Evolutionary conservation across 2,329 filamentous ascomycete genomes (phyloP).

Genomic region (Falciphora oryzae): DNA sequence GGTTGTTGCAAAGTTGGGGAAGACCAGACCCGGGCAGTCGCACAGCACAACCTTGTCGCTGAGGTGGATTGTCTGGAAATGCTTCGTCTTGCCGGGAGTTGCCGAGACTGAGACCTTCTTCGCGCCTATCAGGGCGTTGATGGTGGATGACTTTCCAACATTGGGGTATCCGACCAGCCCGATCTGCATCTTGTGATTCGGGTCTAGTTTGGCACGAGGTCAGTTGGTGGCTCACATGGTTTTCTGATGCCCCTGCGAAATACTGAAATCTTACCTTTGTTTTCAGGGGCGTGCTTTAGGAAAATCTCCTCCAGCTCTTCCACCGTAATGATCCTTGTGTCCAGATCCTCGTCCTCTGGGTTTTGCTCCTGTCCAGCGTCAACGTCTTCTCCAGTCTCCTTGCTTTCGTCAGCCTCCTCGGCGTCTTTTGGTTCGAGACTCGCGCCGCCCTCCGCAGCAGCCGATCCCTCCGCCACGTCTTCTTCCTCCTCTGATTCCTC

Average conservation of each 20-base stretch:
- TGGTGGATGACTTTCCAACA: constrained; percentile 97
- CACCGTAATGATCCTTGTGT: constrained; percentile 80
- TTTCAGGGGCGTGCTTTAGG: constrained; percentile 59
- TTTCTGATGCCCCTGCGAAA: neutral
- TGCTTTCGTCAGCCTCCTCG: constrained; percentile 10
- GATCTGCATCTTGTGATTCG: constrained; percentile 69
- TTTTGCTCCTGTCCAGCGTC: constrained; percentile 24
- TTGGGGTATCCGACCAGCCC: constrained; percentile 97
- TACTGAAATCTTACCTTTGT: constrained; percentile 37
- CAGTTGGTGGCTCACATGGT: neutral
- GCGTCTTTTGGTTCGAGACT: constrained; percentile 28
- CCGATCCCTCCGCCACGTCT: constrained; percentile 24
- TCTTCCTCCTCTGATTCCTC: constrained; percentile 30
- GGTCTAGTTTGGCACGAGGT: constrained; percentile 25
- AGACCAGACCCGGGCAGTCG: constrained; percentile 97
- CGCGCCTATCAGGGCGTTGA: constrained; percentile 95
- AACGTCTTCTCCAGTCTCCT: constrained; percentile 30
- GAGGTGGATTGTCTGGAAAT: constrained; percentile 97
- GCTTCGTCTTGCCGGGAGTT: constrained; percentile 97
- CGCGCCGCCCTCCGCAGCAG: constrained; percentile 19
- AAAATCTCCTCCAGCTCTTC: constrained; percentile 91
- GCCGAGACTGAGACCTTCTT: constrained; percentile 98
- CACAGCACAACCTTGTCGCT: constrained; percentile 86
- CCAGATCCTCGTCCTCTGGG: constrained; percentile 41
- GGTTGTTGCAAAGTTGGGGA: constrained; percentile 94